Conservation (phyloP, 1,284 basidiomycete genomes). For the Malassezia globosa region DNA sequence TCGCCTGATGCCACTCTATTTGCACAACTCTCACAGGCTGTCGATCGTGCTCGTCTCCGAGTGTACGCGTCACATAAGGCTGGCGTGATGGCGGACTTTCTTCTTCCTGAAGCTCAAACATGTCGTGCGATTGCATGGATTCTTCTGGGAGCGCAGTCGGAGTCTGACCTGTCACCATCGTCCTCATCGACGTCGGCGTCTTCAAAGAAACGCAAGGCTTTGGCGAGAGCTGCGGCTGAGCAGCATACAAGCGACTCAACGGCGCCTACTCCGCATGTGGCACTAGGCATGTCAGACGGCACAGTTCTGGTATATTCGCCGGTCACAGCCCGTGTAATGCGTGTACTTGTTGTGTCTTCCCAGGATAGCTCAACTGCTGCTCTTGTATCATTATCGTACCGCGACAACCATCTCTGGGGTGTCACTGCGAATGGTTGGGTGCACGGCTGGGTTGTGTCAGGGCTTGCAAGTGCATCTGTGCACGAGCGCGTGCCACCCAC, state of each 20-base stretch:
- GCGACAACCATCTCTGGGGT: constrained; percentile 21
- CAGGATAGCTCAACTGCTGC: constrained; percentile 23
- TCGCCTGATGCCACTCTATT: constrained; percentile 57
- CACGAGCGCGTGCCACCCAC: constrained; percentile 12
- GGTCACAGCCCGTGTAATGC: constrained; percentile 28
- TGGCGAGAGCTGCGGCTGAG: constrained; percentile 16
- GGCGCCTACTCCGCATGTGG: constrained; percentile 21
- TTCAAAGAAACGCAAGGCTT: constrained; percentile 26
- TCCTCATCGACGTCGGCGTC: constrained; percentile 7
- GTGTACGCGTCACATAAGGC: constrained; percentile 56
- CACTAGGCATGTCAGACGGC: constrained; percentile 33
- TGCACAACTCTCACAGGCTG: constrained; percentile 58
- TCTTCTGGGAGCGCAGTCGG: constrained; percentile 1
- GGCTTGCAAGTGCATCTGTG: background rate
- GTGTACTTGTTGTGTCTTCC: constrained; percentile 26
- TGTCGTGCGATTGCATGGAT: constrained; percentile 9
- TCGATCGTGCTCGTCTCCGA: constrained; percentile 63
- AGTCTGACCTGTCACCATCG: background rate
- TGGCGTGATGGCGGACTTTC: constrained; percentile 52
- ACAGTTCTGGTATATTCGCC: constrained; percentile 34
- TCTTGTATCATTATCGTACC: constrained; percentile 23
- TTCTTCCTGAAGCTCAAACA: constrained; percentile 17
- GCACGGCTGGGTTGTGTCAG: constrained; percentile 13
- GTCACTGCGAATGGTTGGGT: constrained; percentile 31
- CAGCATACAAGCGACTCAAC: constrained; percentile 7